These are phyloP conservation scores for Fagus sylvatica DNA, from an alignment of 306 rosid genomes.

Conservation along the genomic window DNA sequence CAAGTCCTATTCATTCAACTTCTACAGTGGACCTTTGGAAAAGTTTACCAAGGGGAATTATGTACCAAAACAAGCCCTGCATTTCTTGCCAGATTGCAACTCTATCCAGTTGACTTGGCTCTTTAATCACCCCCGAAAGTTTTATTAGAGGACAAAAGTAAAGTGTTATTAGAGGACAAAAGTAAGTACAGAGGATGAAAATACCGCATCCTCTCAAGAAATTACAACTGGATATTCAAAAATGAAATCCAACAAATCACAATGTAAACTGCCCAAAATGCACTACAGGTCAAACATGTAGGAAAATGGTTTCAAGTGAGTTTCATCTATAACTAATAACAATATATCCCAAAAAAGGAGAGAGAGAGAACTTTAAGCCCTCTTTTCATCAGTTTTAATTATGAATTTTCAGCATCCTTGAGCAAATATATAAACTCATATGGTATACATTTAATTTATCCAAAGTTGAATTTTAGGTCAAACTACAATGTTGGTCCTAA, in stretches of 20 bases:
- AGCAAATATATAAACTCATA: conserved; percentile 5
- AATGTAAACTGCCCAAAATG: background rate
- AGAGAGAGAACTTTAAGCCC: background rate
- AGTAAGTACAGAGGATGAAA: background rate
- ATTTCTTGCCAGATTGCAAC: background rate
- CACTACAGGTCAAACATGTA: background rate
- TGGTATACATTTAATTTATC: conserved; percentile 9
- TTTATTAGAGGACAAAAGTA: background rate
- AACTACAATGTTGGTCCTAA: background rate
- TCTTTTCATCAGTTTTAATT: conserved; percentile 9
- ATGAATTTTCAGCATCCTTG: background rate
- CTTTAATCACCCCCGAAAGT: background rate
- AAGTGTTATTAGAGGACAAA: no score
- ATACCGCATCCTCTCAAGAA: background rate
- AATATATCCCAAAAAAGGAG: background rate
- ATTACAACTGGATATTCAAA: background rate
- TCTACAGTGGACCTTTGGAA: background rate
- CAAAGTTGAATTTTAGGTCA: background rate
- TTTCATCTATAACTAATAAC: background rate
- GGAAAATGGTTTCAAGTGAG: background rate
- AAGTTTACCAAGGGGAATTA: background rate
- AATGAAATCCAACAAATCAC: background rate
- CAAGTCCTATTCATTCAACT: background rate
- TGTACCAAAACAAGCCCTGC: background rate
- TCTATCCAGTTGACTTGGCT: background rate